A percentile compares a stretch with the other conserved stretches of the same genome.
Evolutionary conservation across 164 flowering plant genomes (phyloP).

Genomic region (Stephania cephalantha): DNA sequence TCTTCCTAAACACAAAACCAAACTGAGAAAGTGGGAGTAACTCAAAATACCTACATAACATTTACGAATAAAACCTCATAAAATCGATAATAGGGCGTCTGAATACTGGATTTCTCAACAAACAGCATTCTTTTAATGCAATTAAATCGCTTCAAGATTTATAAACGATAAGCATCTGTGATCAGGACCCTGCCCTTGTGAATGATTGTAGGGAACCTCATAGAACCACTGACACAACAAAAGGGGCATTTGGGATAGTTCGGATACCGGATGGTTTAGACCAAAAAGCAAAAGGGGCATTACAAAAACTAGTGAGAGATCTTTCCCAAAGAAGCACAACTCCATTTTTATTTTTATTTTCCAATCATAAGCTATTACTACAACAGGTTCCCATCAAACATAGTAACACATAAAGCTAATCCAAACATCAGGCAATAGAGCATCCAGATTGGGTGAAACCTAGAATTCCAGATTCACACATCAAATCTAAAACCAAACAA

Average conservation of each 20-base stretch:
- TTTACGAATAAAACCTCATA: background rate
- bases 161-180: background rate
- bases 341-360: background rate
- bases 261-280: too few relatives aligned
- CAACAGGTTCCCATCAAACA: background rate
- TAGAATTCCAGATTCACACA: background rate
- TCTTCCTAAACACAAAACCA: too few relatives aligned
- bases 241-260: too few relatives aligned
- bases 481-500: background rate
- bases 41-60: too few relatives aligned
- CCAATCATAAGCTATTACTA: background rate
- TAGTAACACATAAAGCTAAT: background rate
- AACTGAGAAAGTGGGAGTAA: background rate
- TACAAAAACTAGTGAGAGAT: background rate
- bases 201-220: background rate
- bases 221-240: too few relatives aligned
- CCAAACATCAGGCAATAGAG: background rate
- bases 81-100: background rate
- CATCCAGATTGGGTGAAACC: background rate
- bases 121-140: background rate
- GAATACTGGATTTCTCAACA: background rate
- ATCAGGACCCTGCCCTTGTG: background rate
- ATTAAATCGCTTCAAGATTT: background rate
- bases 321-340: background rate
- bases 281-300: background rate